These are phyloP conservation scores for Blastosporella zonata DNA, from an alignment of 1,284 basidiomycete genomes.

Conservation along the genomic window DNA sequence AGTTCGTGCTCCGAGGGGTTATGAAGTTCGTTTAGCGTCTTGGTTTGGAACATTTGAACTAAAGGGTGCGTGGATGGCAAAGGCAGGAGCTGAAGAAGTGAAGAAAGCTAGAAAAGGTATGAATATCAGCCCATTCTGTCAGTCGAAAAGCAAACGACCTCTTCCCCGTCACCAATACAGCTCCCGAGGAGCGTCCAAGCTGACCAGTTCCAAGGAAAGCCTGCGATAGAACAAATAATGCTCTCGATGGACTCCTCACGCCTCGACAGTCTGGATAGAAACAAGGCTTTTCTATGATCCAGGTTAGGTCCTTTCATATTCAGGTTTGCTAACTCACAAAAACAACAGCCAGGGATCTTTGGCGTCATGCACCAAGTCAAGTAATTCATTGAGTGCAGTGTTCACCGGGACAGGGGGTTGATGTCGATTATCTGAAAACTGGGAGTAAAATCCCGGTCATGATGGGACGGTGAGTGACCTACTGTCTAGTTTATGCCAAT, in stretches of 20 bases:
- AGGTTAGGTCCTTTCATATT: conserved; percentile 11
- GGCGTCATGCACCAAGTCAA: conserved; percentile 53
- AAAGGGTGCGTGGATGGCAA: conserved; percentile 68
- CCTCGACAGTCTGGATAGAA: conserved; percentile 74
- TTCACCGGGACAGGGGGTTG: conserved; percentile 73
- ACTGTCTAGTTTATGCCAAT: conserved; percentile 77
- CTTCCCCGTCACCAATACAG: conserved; percentile 86
- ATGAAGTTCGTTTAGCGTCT: conserved; percentile 88
- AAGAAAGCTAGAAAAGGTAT: conserved; percentile 47
- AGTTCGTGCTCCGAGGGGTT: conserved; percentile 82
- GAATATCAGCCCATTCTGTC: conserved; percentile 24
- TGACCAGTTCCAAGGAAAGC: conserved; percentile 96
- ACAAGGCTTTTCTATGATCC: conserved; percentile 65
- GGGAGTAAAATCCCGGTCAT: conserved; percentile 2
- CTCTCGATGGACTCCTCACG: conserved; percentile 86
- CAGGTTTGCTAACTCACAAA: conserved; percentile 49
- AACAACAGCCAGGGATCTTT: conserved; percentile 86
- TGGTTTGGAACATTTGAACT: conserved; percentile 86
- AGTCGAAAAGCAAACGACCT: conserved; percentile 48
- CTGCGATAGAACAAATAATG: conserved; percentile 73
- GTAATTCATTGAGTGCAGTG: conserved; percentile 54
- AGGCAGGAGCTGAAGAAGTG: conserved; percentile 62
- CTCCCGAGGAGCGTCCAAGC: conserved; percentile 83
- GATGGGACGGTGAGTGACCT: conserved; percentile 25
- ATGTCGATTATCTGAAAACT: conserved; percentile 60